Evolutionary conservation across 2,329 filamentous ascomycete species (phyloP).

Genomic region (Stenocarpella maydis): DNA sequence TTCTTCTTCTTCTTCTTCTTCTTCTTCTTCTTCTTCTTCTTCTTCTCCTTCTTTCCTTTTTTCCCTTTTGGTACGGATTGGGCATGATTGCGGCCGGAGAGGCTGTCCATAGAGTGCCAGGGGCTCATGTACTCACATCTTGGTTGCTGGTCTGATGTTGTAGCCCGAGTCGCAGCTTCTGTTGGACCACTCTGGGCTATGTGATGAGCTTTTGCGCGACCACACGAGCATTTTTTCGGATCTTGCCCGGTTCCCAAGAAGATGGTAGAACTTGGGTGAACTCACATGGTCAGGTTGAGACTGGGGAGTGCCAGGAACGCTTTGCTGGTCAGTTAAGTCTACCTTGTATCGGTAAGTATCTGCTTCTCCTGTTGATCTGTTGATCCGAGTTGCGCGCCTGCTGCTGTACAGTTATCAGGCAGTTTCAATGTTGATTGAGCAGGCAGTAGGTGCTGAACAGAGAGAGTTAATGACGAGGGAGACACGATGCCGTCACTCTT

Average conservation of each 20-base stretch:
- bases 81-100: constrained; percentile 27
- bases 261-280: not conserved
- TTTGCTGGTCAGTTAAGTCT: constrained; percentile 32
- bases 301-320: not conserved
- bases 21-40: too few species aligned
- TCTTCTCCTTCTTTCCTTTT: too few species aligned
- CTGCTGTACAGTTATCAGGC: not conserved
- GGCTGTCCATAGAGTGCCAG: not conserved
- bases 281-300: constrained; percentile 38
- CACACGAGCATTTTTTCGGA: constrained; percentile 27
- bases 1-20: too few species aligned
- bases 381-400: not conserved
- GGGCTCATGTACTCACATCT: constrained; percentile 28
- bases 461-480: not conserved
- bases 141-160: constrained; percentile 6
- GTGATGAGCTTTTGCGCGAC: constrained; percentile 35
- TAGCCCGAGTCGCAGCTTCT: constrained; percentile 26
- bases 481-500: constrained; percentile 2
- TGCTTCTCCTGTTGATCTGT: not conserved
- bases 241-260: not conserved
- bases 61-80: not conserved
- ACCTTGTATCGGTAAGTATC: not conserved
- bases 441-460: too few species aligned
- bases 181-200: constrained; percentile 34
- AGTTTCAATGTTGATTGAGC: not conserved